These are phyloP conservation scores for Lactarius vividus DNA, from an alignment of 768 basidiomycete genomes.

Conservation along the genomic window DNA sequence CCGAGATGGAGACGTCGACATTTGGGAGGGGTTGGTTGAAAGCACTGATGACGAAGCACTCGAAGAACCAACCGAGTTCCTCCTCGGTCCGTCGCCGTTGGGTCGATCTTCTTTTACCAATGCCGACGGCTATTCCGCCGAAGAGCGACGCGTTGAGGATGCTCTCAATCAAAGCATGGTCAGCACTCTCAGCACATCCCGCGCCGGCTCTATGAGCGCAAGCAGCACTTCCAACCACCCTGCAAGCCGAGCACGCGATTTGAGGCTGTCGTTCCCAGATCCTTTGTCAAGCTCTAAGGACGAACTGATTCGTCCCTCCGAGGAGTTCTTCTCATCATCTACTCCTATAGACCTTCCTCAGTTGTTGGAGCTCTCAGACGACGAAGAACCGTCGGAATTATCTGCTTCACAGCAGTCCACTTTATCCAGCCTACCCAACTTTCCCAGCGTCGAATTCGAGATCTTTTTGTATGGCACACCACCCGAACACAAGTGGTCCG, in stretches of 20 bases:
- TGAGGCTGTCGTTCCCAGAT: constrained; percentile 80
- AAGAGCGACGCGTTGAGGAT: constrained; percentile 69
- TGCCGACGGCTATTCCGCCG: constrained; percentile 36
- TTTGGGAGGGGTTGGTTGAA: constrained; percentile 76
- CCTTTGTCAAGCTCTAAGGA: constrained; percentile 70
- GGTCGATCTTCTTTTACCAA: constrained; percentile 7
- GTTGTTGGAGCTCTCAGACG: constrained; percentile 26
- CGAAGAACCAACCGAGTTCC: constrained; percentile 29
- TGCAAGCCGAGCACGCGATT: constrained; percentile 63
- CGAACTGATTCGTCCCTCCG: constrained; percentile 57
- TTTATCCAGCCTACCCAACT: constrained; percentile 29
- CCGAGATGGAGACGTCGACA: constrained; percentile 64
- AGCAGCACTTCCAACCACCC: constrained; percentile 39
- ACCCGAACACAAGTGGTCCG: constrained; percentile 56
- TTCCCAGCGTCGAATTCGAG: constrained; percentile 46
- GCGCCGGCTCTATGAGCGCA: constrained; percentile 54
- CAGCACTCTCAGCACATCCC: constrained; percentile 73
- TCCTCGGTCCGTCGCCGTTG: constrained; percentile 25
- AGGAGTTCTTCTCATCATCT: constrained; percentile 42
- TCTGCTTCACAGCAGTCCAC: constrained; percentile 24
- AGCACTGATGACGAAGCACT: constrained; percentile 52
- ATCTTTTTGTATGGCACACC: constrained; percentile 67
- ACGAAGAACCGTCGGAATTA: constrained; percentile 19
- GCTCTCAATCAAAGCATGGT: constrained; percentile 81
- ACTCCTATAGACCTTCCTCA: constrained; percentile 36